A percentile compares a stretch with the other conserved stretches of the same genome.
These are phyloP conservation scores for Apostasia ramifera DNA, from an alignment of 106 monocot species.

Conservation along the genomic window DNA sequence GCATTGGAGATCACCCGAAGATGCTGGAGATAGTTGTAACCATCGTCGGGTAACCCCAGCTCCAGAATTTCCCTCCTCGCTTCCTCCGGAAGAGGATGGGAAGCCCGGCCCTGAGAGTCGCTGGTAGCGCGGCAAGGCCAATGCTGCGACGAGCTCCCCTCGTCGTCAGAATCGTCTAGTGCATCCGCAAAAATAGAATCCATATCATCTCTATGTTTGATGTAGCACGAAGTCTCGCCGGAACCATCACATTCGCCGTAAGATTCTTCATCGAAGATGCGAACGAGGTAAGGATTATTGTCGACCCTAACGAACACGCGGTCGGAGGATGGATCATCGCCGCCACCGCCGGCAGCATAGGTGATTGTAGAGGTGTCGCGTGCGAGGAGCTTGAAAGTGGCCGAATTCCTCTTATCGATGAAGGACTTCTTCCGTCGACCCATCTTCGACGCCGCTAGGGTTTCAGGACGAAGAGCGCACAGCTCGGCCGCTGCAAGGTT, in stretches of 20 bases:
- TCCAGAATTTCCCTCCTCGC: constrained; percentile 76
- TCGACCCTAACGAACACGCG: constrained; percentile 92
- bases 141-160: not conserved
- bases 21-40: constrained; percentile 83
- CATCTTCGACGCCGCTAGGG: not conserved
- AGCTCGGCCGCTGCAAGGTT: no score
- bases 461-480: no score
- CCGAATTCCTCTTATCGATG: constrained; percentile 71
- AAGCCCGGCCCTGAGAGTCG: not conserved
- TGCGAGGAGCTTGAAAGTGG: constrained; percentile 72
- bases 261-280: constrained; percentile 21
- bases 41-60: constrained; percentile 89
- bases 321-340: constrained; percentile 16
- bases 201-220: not conserved
- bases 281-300: constrained; percentile 46
- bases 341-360: not conserved
- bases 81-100: constrained; percentile 35
- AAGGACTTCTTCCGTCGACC: constrained; percentile 56
- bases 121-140: not conserved
- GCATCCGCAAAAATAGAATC: constrained; percentile 72
- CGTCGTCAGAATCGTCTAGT: constrained; percentile 26
- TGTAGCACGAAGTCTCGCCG: not conserved
- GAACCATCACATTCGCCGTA: not conserved
- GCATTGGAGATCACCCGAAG: constrained; percentile 67
- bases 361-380: constrained; percentile 32